Conservation (phyloP, 2,329 filamentous ascomycete species). For the Paraconiothyrium brasiliense region DNA sequence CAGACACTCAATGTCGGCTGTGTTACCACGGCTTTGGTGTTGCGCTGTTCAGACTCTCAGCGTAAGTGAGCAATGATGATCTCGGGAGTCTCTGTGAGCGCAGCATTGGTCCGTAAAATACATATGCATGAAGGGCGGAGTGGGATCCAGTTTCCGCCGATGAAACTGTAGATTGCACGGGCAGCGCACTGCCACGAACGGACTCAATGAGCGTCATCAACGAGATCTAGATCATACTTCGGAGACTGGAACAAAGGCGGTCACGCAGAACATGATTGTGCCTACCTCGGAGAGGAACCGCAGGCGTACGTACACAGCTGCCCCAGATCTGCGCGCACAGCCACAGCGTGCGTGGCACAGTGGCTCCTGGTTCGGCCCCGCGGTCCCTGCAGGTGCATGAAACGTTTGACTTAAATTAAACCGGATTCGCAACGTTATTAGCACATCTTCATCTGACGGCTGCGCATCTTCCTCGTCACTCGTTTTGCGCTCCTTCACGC, state of each 20-base stretch:
- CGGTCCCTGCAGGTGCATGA: conserved; percentile 9
- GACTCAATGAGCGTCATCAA: not conserved
- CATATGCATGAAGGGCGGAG: not conserved
- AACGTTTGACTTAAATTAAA: conserved; percentile 12
- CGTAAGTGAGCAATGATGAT: not conserved
- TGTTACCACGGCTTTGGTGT: no score
- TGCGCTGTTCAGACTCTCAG: not conserved
- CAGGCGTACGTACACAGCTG: not conserved
- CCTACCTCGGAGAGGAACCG: not conserved
- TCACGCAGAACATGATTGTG: not conserved
- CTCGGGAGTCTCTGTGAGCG: not conserved
- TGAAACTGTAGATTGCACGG: conserved; percentile 3
- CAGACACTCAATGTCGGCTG: no score
- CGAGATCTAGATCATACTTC: not conserved
- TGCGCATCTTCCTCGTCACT: not conserved
- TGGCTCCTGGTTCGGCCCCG: not conserved
- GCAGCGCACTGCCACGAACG: not conserved
- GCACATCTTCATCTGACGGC: conserved; percentile 10
- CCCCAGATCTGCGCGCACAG: conserved; percentile 14
- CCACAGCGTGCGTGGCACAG: conserved; percentile 8
- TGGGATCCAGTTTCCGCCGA: not conserved
- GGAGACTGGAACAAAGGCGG: not conserved
- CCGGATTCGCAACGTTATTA: conserved; percentile 4
- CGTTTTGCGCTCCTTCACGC: not conserved
- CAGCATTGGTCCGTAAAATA: not conserved